Evolutionary conservation across 208 protist species (phyloP), one percentile per base, ranked within the genome.

Genomic region (Crithidia brevicula): DNA sequence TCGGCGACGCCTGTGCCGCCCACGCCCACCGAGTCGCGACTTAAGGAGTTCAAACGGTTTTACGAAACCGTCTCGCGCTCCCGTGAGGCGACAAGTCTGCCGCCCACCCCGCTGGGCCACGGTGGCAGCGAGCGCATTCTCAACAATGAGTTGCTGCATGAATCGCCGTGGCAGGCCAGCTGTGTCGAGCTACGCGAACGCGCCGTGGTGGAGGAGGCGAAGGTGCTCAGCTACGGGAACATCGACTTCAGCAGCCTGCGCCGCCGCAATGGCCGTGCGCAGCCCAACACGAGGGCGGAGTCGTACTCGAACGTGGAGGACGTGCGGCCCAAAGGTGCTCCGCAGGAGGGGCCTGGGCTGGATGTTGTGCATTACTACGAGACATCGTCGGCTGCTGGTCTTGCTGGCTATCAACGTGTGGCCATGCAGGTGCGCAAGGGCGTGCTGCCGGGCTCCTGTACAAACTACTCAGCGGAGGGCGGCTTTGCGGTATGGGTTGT

Each of bases 331-430:
- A 60, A 56, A 33, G 40, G 13, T 4, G 31, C n/a, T 18, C 23
- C 46, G 42, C 69, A 56, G 28, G 36, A 49, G 47, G 62, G 62
- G 6, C 72, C 64, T 13, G 72, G 57, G 18, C 59, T 80, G 42
- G 74, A 80, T 20, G 74, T 80, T 1, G 74, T 80, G 34, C 68
- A 75, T 46, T 75, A 73, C 74, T 80, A 74, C 53, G 74, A 80
- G 45, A 75, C 74, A 3, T 75, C 67, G 18, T 70, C 54, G n/a
- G n/a, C 33, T 6, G 74, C 62, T 20, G 74, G 74, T 1, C 38
- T 80, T 22, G 67, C 68, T 22, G 67, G 74, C 20, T 80, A 75
- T 36, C 74, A 80, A 62, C 30, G 45, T 1, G 58, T 80, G 15
- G 62, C 74, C 15, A 25, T 67, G 67, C 53, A 65, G 62, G 74